Evolutionary conservation across 1,284 basidiomycete species (phyloP).

Genomic region (Coniophora puteana): DNA sequence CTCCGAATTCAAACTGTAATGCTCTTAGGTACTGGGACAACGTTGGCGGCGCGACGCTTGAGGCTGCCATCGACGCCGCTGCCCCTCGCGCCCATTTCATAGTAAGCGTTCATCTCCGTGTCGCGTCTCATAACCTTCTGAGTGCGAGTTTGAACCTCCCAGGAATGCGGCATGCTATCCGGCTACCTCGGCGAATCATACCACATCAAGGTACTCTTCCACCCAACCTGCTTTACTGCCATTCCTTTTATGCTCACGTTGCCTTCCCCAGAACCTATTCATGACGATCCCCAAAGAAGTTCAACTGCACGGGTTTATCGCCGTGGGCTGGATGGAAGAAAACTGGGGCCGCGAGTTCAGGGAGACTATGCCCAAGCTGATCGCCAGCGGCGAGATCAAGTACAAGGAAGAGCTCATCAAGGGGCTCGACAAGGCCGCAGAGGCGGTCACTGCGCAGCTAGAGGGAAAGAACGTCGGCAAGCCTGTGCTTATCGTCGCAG

Average conservation of each 20-base stretch:
- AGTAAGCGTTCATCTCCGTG: no score
- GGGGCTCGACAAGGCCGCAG: constrained; percentile 13
- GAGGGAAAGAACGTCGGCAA: constrained; percentile 19
- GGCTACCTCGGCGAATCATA: background rate
- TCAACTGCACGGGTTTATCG: constrained; percentile 9
- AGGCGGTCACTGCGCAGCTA: constrained; percentile 16
- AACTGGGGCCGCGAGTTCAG: constrained; percentile 10
- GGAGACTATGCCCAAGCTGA: constrained; percentile 9
- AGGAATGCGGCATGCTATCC: constrained; percentile 15
- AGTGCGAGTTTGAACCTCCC: no score
- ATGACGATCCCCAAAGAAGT: constrained; percentile 10
- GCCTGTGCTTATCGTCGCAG: constrained; percentile 12
- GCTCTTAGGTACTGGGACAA: constrained; percentile 51
- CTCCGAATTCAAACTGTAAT: no score
- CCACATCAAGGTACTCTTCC: background rate
- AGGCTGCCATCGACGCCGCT: constrained; percentile 51
- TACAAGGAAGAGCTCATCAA: constrained; percentile 11
- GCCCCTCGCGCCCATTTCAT: constrained; percentile 52
- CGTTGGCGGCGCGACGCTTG: constrained; percentile 67
- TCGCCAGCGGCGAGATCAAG: constrained; percentile 8
- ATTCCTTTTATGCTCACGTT: background rate
- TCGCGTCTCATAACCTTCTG: no score
- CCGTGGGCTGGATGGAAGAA: constrained; percentile 3
- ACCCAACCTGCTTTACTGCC: background rate
- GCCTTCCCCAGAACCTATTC: constrained; percentile 6